Percentiles rank a stretch among this genome's conserved stretches.
Conservation (phyloP, 495 filamentous ascomycete species). For the Hyaloscypha finlandica region DNA sequence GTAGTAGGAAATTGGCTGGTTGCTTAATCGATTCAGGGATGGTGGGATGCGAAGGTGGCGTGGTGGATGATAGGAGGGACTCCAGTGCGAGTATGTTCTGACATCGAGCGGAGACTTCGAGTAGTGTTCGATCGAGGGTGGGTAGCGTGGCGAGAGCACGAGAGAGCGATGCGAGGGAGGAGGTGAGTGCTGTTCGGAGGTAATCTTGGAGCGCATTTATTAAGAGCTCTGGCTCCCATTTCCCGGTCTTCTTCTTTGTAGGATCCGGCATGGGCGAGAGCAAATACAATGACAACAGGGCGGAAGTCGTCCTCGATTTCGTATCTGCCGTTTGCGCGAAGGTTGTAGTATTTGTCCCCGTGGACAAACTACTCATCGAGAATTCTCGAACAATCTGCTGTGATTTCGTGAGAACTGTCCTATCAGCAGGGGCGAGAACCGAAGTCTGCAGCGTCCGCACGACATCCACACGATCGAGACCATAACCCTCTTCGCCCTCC, state of each 20-base stretch:
- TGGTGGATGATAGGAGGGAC: conserved; percentile 67
- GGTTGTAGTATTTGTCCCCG: conserved; percentile 48
- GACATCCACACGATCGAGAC: conserved; percentile 69
- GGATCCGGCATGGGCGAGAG: conserved; percentile 62
- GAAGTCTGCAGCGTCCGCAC: conserved; percentile 66
- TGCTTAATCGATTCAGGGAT: conserved; percentile 39
- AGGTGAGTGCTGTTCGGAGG: conserved; percentile 71
- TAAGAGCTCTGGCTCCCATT: conserved; percentile 69
- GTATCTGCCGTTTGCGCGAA: conserved; percentile 82
- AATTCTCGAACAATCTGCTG: conserved; percentile 85
- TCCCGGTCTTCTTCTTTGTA: conserved; percentile 41
- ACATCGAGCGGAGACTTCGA: conserved; percentile 80
- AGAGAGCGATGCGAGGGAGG: conserved; percentile 68
- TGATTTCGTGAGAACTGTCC: conserved; percentile 63
- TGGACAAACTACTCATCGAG: conserved; percentile 58
- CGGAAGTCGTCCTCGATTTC: conserved; percentile 70
- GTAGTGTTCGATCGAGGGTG: conserved; percentile 76
- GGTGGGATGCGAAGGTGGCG: conserved; percentile 65
- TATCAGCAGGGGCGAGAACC: conserved; percentile 69
- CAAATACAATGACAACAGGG: conserved; percentile 76
- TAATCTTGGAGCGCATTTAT: conserved; percentile 79
- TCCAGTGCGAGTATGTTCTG: conserved; percentile 90
- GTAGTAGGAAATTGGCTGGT: conserved; percentile 65
- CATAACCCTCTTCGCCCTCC: conserved; percentile 72
- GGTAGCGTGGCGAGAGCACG: conserved; percentile 78